phyloP scores from a whole-genome alignment of 2,329 filamentous ascomycete genomes.

The Fusarium albidum region DNA sequence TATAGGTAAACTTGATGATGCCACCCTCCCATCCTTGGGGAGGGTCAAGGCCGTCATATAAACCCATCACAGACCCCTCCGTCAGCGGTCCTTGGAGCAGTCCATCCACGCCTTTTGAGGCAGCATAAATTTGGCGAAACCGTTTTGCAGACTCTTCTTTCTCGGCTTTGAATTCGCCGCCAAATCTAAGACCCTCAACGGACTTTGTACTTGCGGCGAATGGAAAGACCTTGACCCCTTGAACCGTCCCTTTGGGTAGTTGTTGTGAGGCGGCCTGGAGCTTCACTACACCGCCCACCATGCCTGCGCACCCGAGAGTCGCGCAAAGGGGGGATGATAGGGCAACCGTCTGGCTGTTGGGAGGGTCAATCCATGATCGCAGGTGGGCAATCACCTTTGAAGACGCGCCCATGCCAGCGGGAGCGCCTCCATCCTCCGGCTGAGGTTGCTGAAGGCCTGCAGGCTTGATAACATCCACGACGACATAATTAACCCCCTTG shows the following conservation, averaged over 20 bases:
- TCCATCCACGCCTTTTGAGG: constrained; percentile 61
- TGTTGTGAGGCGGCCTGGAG: constrained; percentile 83
- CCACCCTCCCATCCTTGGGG: constrained; percentile 81
- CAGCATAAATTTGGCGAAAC: constrained; percentile 76
- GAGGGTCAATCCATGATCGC: constrained; percentile 83
- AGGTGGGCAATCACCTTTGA: constrained; percentile 79
- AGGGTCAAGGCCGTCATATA: constrained; percentile 61
- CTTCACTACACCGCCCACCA: constrained; percentile 87
- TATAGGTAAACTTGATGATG: constrained; percentile 76
- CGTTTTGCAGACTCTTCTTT: constrained; percentile 78
- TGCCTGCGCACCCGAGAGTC: constrained; percentile 72
- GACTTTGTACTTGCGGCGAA: constrained; percentile 70
- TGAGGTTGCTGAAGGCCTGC: constrained; percentile 77
- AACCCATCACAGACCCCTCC: constrained; percentile 81
- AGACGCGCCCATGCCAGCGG: constrained; percentile 52
- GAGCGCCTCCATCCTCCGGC: constrained; percentile 70
- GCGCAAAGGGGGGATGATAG: constrained; percentile 81
- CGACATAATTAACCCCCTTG: constrained; percentile 78
- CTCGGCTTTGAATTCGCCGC: constrained; percentile 84
- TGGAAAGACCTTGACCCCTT: constrained; percentile 79
- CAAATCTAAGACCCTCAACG: constrained; percentile 79
- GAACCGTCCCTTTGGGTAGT: constrained; percentile 70
- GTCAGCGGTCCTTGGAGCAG: constrained; percentile 86
- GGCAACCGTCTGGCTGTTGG: constrained; percentile 80
- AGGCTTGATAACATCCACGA: constrained; percentile 87